Conservation (phyloP, 371 early-diverging fungal genomes). For the Rhizopus arrhizus region DNA sequence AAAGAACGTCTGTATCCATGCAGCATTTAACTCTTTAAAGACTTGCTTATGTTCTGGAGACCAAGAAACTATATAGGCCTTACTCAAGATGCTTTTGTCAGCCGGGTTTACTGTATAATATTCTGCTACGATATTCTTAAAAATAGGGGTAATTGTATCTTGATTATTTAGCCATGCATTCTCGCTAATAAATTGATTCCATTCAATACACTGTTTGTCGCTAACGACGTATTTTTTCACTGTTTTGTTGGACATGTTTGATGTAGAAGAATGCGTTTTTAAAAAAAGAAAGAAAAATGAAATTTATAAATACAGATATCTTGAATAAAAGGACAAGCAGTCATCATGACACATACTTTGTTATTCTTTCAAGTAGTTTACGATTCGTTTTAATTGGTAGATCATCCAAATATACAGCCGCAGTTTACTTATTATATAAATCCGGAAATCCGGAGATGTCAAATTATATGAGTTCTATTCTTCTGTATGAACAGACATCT, state of each 20-base stretch:
- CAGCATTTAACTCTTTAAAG: constrained; percentile 23
- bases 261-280: neutral
- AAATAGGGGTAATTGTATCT: neutral
- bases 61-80: constrained; percentile 16
- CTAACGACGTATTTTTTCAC: neutral
- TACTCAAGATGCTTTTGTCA: constrained; percentile 7
- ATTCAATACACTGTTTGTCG: constrained; percentile 14
- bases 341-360: too few species aligned
- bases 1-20: constrained; percentile 20
- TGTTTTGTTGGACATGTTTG: neutral
- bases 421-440: too few species aligned
- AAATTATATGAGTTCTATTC: too few species aligned
- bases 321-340: too few species aligned
- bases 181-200: constrained; percentile 12
- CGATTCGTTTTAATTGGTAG: too few species aligned
- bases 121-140: constrained; percentile 16
- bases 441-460: too few species aligned
- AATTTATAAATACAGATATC: too few species aligned
- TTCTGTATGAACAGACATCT: too few species aligned
- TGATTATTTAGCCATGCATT: constrained; percentile 6
- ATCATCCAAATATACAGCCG: too few species aligned
- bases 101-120: constrained; percentile 18
- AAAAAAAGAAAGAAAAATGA: neutral
- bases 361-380: too few species aligned
- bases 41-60: constrained; percentile 15